Base-by-base conservation (phyloP, 2,329 filamentous ascomycete species). In the Berkeleyomyces rouxiae region DNA sequence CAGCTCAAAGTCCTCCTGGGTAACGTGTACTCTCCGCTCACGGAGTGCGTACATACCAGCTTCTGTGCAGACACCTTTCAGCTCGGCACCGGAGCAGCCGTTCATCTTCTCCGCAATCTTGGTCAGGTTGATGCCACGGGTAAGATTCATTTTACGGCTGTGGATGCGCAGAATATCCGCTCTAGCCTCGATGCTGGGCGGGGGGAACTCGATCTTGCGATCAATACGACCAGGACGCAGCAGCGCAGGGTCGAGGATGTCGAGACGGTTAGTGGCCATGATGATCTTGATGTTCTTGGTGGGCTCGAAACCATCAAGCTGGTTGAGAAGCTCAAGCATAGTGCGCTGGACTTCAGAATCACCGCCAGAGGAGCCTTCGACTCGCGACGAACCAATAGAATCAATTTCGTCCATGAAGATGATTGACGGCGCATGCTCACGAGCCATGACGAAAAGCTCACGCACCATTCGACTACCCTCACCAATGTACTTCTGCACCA, bases 401-500 rank as follows among this genome's bases (percentile, higher is more conserved):
- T 99, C 93, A 74, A 99, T 97, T 76, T 99, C 93, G 74, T 99
- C 93, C 93, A 99, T 99, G 80, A 99, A 99, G 75, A 99, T 99
- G 76, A 99, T 99, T 68, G 89, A 95, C 31, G 93, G 93, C 0
- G 93, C 93, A 70, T 99, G 93, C 73, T 99, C 93, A 75, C 93
- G 83, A 37, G 93, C 93, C 93, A 99, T 99, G 72, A 99, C 88
- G 80, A 99, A 99, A 60, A 99, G 82, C 76, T 99, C 93, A 71
- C 93, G 89, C 67, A 99, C 93, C 93, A 99, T 99, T 69, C 93
- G 86, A 69, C 88, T 93, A 71, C 93, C 93, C 74, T 99, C 93
- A 72, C 93, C 93, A 70, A 99, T 99, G 76, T 99, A 99, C 78
- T 99, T 99, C 73, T 99, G 93, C 68, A 99, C 93, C 71, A 99